These are phyloP conservation scores for Phellinidium pouzarii DNA, from an alignment of 1,284 basidiomycete species.

Conservation along the genomic window DNA sequence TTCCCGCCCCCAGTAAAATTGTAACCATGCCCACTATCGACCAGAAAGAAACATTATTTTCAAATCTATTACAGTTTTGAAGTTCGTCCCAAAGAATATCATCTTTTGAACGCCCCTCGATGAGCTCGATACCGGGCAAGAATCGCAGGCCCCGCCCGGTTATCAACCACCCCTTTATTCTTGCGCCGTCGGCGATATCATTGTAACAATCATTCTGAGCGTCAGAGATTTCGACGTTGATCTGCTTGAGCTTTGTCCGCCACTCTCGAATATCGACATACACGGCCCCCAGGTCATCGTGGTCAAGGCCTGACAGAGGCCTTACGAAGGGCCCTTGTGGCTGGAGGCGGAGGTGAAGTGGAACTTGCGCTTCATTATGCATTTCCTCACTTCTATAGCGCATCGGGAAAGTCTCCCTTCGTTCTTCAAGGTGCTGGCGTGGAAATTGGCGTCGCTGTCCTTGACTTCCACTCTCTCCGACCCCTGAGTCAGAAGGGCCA, in stretches of 20 bases:
- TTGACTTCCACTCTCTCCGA: neutral
- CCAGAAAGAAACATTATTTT: constrained; percentile 49
- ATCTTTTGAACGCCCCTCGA: constrained; percentile 73
- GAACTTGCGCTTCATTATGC: constrained; percentile 34
- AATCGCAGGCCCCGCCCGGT: constrained; percentile 61
- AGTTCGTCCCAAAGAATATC: constrained; percentile 76
- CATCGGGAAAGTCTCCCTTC: constrained; percentile 60
- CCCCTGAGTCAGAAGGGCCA: constrained; percentile 5
- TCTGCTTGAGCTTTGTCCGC: constrained; percentile 60
- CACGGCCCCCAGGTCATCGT: constrained; percentile 53
- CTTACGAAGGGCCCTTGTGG: constrained; percentile 64
- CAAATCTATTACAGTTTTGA: constrained; percentile 45
- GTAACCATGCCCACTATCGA: constrained; percentile 41
- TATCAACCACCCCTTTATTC: constrained; percentile 70
- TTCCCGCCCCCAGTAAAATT: constrained; percentile 47
- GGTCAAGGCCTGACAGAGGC: constrained; percentile 60
- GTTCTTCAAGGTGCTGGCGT: constrained; percentile 31
- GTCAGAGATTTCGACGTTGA: constrained; percentile 63
- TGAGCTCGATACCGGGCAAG: constrained; percentile 58
- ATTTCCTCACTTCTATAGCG: constrained; percentile 28
- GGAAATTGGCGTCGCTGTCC: neutral
- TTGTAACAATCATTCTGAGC: constrained; percentile 59
- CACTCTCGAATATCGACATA: constrained; percentile 63
- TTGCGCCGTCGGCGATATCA: constrained; percentile 60
- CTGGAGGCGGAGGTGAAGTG: constrained; percentile 64